Evolutionary conservation across 495 filamentous ascomycete genomes (phyloP).

Genomic region (Penicillium macrosclerotiorum): DNA sequence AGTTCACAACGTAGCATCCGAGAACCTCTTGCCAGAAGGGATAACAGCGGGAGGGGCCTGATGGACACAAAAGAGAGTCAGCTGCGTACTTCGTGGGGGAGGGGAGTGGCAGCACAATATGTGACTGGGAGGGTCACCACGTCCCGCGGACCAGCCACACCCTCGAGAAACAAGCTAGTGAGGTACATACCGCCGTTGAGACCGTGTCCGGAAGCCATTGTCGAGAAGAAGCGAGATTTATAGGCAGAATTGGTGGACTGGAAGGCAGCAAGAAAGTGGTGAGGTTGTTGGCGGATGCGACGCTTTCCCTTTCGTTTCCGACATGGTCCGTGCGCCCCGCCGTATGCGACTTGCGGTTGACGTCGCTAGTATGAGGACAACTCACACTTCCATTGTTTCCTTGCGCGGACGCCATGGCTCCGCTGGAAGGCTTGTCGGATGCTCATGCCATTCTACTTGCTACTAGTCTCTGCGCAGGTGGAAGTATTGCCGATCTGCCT

Average conservation of each 20-base stretch:
- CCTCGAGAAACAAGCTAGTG: not conserved
- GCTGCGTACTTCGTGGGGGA: slow-evolving; percentile 18
- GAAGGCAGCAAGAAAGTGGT: slow-evolving; percentile 24
- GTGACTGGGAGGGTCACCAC: slow-evolving; percentile 9
- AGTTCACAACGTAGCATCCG: slow-evolving; percentile 86
- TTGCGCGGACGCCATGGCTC: slow-evolving; percentile 34
- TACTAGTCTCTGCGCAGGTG: slow-evolving; percentile 42
- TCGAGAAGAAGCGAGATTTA: slow-evolving; percentile 27
- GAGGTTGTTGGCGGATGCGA: slow-evolving; percentile 34
- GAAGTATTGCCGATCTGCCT: slow-evolving; percentile 61
- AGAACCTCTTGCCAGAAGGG: slow-evolving; percentile 97
- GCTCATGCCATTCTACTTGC: slow-evolving; percentile 51
- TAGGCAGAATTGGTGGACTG: slow-evolving; percentile 24
- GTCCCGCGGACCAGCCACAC: slow-evolving; percentile 13
- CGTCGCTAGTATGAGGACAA: slow-evolving; percentile 24
- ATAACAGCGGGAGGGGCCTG: slow-evolving; percentile 90
- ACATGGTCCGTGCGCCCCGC: slow-evolving; percentile 40
- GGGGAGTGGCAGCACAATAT: slow-evolving; percentile 19
- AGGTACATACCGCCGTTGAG: slow-evolving; percentile 67
- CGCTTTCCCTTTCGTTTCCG: slow-evolving; percentile 39
- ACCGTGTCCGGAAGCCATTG: slow-evolving; percentile 82
- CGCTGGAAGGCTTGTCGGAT: slow-evolving; percentile 41
- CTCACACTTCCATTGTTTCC: slow-evolving; percentile 10
- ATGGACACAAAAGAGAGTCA: slow-evolving; percentile 24
- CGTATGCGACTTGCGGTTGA: slow-evolving; percentile 26